These are phyloP conservation scores for Phoma sp. DNA, from an alignment of 2,329 filamentous ascomycete species.

Conservation along the genomic window DNA sequence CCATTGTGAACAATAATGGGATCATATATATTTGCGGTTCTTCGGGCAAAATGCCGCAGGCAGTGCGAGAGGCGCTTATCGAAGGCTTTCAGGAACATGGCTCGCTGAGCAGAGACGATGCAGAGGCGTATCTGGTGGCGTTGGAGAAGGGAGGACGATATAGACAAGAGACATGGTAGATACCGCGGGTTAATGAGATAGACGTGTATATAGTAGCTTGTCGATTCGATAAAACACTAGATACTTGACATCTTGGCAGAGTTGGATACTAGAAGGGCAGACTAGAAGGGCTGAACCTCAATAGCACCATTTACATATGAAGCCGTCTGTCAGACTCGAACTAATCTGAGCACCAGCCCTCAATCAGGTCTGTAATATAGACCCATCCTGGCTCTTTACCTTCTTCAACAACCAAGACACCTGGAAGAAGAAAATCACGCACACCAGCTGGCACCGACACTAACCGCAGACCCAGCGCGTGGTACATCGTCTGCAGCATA, in stretches of 20 bases:
- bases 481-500: background rate
- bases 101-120: slow-evolving; percentile 52
- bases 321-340: too few relatives aligned
- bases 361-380: background rate
- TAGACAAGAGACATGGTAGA: slow-evolving; percentile 73
- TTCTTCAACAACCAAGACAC: slow-evolving; percentile 3
- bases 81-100: slow-evolving; percentile 61
- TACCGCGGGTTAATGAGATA: background rate
- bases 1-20: slow-evolving; percentile 59
- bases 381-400: slow-evolving; percentile 1
- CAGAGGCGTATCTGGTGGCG: slow-evolving; percentile 60
- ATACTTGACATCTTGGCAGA: too few relatives aligned
- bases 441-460: background rate
- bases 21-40: slow-evolving; percentile 65
- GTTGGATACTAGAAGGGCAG: too few relatives aligned
- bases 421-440: background rate
- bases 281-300: too few relatives aligned
- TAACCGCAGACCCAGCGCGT: background rate
- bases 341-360: background rate
- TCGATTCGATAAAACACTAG: too few relatives aligned
- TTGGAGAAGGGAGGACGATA: slow-evolving; percentile 69
- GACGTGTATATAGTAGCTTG: too few relatives aligned
- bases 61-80: slow-evolving; percentile 69
- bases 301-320: too few relatives aligned
- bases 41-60: slow-evolving; percentile 74